Evolutionary conservation across 164 flowering plant species (phyloP), one percentile per base, ranked within the genome.

Genomic region (Cinnamomum chago): DNA sequence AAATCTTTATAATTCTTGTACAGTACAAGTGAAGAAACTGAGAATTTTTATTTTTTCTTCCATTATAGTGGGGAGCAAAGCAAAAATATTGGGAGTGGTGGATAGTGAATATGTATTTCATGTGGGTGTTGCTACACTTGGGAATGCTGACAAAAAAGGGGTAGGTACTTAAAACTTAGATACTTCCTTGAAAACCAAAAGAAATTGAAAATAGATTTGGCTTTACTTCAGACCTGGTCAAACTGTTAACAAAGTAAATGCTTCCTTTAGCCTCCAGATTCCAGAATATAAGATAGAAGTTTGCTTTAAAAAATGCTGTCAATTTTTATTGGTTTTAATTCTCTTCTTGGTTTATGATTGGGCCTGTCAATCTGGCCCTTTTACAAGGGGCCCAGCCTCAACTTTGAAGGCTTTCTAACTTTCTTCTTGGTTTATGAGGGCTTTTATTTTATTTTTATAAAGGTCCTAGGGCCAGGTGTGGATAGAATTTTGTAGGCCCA

Each of bases 41-140:
- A 18, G n/a, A 14, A 14, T 18, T 55, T 55, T 55, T 55, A 3
- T 55, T 12, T 55, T 60, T 51, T 33, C 22, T 69, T 75, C 58
- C 79, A 91, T 35, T 35, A 35, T 35, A 35, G 40, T 95, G 97
- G 97, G 65, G 93, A 95, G 75, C 83, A 94, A 18, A 86, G 83
- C 40, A 81, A 76, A 80, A 95, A 87, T 74, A 88, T 95, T 47
- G 98, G 98, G 14, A 35, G 94, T 92, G 25, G 97, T 94, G 72
- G 97, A 92, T 73, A 71, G 90, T 13, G 97, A 94, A 80, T 95
- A 91, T 80, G 78, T 93, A 27, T 86, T 86, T 70, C 99, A 93
- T 85, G 74, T 80, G 25, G 93, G 87, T 65, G 84, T 93, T 50
- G 91, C 94, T 58, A 89, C 94, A 1, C 97, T 95, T 70, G 99